phyloP scores from a whole-genome alignment of 1,139 yeast genomes.

The Blastobotrys buckinghamii region DNA sequence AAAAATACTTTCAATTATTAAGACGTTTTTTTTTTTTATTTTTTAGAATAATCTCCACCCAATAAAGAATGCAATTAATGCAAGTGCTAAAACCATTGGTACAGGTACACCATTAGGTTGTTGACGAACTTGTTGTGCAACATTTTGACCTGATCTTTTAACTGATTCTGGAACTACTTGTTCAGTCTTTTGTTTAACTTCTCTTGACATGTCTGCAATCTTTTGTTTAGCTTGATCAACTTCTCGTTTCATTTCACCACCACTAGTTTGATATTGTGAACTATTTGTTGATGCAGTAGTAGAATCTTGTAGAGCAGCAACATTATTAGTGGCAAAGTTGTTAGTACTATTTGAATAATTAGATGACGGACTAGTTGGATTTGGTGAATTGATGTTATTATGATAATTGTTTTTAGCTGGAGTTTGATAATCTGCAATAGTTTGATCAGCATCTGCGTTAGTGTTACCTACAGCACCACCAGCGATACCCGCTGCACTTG shows the following conservation, averaged over 20 bases:
- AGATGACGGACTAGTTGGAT: background rate
- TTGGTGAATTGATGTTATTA: conserved; percentile 13
- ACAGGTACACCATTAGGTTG: conserved; percentile 43
- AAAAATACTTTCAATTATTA: background rate
- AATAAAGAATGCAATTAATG: conserved; percentile 50
- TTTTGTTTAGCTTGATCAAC: conserved; percentile 20
- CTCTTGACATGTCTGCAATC: conserved; percentile 20
- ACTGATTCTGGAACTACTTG: background rate
- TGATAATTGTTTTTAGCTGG: conserved; percentile 17
- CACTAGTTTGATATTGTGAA: conserved; percentile 2
- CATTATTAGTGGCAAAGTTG: conserved; percentile 14
- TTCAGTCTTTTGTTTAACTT: conserved; percentile 15
- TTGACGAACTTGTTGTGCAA: conserved; percentile 8
- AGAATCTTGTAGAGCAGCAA: background rate
- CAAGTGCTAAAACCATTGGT: conserved; percentile 46
- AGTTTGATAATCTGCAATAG: conserved; percentile 4
- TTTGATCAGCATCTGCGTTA: background rate
- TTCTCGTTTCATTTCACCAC: conserved; percentile 7
- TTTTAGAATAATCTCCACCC: conserved; percentile 53
- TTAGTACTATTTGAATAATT: conserved; percentile 14
- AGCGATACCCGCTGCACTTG: conserved; percentile 4
- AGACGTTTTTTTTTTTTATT: background rate
- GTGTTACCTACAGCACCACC: too few species aligned
- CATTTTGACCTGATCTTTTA: conserved; percentile 12
- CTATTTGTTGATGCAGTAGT: conserved; percentile 3